Conservation (phyloP, 306 rosid species). For the Pyrus bretschneideri region DNA sequence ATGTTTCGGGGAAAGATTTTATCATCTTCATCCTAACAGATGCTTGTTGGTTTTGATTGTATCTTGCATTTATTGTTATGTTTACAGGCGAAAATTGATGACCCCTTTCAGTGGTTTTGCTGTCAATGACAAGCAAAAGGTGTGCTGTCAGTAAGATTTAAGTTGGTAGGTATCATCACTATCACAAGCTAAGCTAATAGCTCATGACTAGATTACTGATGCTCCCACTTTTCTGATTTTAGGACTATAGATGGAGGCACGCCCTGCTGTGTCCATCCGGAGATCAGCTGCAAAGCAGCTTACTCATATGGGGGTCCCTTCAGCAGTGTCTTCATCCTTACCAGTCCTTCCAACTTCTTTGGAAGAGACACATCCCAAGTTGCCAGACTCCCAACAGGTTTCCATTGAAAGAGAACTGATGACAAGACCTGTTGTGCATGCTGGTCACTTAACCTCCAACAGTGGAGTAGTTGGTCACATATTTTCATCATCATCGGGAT, state of each 20-base stretch:
- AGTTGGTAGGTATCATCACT: slow-evolving; percentile 35
- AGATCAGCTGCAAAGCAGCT: slow-evolving; percentile 61
- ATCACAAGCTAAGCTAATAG: slow-evolving; percentile 11
- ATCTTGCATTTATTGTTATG: slow-evolving; percentile 7
- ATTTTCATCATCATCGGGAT: slow-evolving; percentile 81
- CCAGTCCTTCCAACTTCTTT: slow-evolving; percentile 50
- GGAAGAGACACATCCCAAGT: slow-evolving; percentile 60
- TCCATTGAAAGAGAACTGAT: slow-evolving; percentile 49
- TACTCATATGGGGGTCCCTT: slow-evolving; percentile 57
- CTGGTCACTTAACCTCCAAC: slow-evolving; percentile 47
- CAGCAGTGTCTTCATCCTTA: slow-evolving; percentile 50
- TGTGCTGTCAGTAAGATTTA: slow-evolving; percentile 16
- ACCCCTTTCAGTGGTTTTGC: slow-evolving; percentile 32
- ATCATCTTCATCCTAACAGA: slow-evolving; percentile 19
- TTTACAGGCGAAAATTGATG: slow-evolving; percentile 44
- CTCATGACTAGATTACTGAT: slow-evolving; percentile 23
- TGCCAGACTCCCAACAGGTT: slow-evolving; percentile 61
- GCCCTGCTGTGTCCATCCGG: slow-evolving; percentile 50
- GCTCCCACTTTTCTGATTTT: slow-evolving; percentile 20
- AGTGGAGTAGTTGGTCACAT: slow-evolving; percentile 76
- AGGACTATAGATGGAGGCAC: slow-evolving; percentile 74
- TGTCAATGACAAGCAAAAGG: slow-evolving; percentile 22
- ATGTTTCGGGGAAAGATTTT: neutral
- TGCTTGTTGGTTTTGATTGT: slow-evolving; percentile 18
- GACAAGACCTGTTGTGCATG: slow-evolving; percentile 43